A percentile compares a stretch with the other conserved stretches of the same genome.
These are phyloP conservation scores for Babjeviella inositovora DNA, from an alignment of 805 yeast species.

Conservation along the genomic window DNA sequence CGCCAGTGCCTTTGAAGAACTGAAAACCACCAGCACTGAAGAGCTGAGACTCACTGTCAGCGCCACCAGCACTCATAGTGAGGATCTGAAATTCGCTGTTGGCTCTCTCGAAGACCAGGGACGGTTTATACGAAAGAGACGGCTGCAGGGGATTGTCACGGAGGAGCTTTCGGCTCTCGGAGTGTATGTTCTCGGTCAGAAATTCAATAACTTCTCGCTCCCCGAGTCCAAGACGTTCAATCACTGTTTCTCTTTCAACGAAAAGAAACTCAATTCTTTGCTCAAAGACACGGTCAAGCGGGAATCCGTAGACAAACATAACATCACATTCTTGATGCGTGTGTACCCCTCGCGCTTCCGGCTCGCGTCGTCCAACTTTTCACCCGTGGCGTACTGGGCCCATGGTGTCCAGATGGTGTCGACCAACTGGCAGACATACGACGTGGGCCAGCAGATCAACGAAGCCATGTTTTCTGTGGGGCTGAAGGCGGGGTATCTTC, in stretches of 20 bases:
- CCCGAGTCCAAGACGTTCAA: constrained; percentile 72
- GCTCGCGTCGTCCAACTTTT: constrained; percentile 65
- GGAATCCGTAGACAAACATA: constrained; percentile 57
- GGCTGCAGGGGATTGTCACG: too few species aligned
- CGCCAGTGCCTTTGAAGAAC: constrained; percentile 6
- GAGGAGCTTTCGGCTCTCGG: constrained; percentile 43
- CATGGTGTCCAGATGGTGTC: constrained; percentile 92
- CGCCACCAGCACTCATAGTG: constrained; percentile 1
- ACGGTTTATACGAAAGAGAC: too few species aligned
- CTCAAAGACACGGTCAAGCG: constrained; percentile 40
- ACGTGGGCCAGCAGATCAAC: constrained; percentile 76
- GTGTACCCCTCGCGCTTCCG: constrained; percentile 77
- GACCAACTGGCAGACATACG: constrained; percentile 91
- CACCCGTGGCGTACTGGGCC: constrained; percentile 69
- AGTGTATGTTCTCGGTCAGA: constrained; percentile 58
- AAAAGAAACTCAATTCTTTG: constrained; percentile 48
- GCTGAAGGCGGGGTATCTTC: constrained; percentile 53
- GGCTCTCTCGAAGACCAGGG: constrained; percentile 1
- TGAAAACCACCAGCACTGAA: constrained; percentile 4
- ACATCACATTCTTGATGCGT: constrained; percentile 59
- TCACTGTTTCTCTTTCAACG: constrained; percentile 82
- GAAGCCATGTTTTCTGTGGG: constrained; percentile 62
- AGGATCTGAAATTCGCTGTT: constrained; percentile 11
- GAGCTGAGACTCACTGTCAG: constrained; percentile 1
- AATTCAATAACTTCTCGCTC: constrained; percentile 67